Base-by-base conservation (phyloP, 2,329 filamentous ascomycete species). In the Thielaviopsis musarum region DNA sequence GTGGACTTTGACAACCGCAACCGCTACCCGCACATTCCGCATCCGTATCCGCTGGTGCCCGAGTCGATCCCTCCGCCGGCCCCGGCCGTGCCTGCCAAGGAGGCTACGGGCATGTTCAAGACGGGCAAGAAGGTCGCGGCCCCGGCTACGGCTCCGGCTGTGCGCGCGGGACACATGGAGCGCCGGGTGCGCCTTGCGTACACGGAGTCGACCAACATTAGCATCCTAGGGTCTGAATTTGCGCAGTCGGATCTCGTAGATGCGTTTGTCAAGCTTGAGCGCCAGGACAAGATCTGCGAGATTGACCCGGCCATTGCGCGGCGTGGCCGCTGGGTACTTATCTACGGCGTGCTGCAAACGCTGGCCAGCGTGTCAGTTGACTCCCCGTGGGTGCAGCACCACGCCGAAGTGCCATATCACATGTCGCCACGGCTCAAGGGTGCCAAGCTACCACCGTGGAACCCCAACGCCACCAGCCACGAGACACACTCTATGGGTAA, bases 11-110 rank as follows among this genome's bases (percentile, higher is more conserved):
- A 87, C 69, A 83, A 79, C 62, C 75, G 74, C 57, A 72, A 80
- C 64, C 75, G 77, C 7, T 84, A 80, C 66, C 83, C 83, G 3
- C 82, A 85, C 62, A 80, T 87, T 52, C 79, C 84, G 0, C 78
- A 85, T 61, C 83, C 84, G 0, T 85, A 83, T 63, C 82, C 84
- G 0, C 69, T 86, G 1, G 73, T 86, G 2, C 84, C 84, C 1
- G 73, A 78, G 52, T 75, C 76, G 0, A 74, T 75, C 34, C 68
- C 72, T 1, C 68, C 72, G 0, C 51, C 52, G 9, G 26, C 58
- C 3, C 28, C 57, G 15, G n/a, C 52, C 3, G 21, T 34, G 12
- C 3, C 45, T 21, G 3, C 34, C 19, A 19, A 17, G 34, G 53
- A 57, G 38, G 45, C 22, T 1, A 64, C 63, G 10, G 51, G 64